These are phyloP conservation scores for Hygrophoropsis aurantiaca DNA, from an alignment of 768 basidiomycete genomes.

Conservation along the genomic window DNA sequence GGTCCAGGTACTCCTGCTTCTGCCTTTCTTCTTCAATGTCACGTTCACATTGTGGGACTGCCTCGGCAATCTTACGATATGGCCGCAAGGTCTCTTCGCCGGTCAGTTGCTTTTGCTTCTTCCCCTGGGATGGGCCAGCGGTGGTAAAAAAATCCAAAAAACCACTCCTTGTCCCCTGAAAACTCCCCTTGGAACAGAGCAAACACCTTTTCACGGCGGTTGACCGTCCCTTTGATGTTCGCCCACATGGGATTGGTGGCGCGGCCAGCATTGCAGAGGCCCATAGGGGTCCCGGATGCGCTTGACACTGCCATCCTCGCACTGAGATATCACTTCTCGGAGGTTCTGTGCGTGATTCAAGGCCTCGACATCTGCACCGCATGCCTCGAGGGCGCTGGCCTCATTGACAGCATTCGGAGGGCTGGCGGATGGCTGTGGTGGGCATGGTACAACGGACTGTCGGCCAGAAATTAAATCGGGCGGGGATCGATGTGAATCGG, in stretches of 20 bases:
- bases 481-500: too few species aligned
- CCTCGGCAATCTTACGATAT: slow-evolving; percentile 1
- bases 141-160: slow-evolving; percentile 3
- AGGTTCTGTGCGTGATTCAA: not conserved
- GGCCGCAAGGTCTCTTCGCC: not conserved
- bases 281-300: slow-evolving; percentile 1
- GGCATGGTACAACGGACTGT: too few species aligned
- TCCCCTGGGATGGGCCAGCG: too few species aligned
- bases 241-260: not conserved
- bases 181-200: not conserved
- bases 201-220: not conserved
- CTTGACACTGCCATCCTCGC: not conserved
- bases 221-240: slow-evolving; percentile 2
- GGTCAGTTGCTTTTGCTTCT: not conserved
- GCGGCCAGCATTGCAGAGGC: not conserved
- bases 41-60: not conserved
- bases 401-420: too few species aligned
- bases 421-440: too few species aligned
- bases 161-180: not conserved
- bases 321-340: slow-evolving; percentile 1
- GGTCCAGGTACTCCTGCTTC: not conserved
- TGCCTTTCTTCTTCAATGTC: slow-evolving; percentile 2
- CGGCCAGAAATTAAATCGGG: too few species aligned
- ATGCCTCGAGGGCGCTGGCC: not conserved
- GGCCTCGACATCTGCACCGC: slow-evolving; percentile 1